Base-by-base conservation (phyloP, 352 stramenopile genomes). In the Phytopythium aichiense region DNA sequence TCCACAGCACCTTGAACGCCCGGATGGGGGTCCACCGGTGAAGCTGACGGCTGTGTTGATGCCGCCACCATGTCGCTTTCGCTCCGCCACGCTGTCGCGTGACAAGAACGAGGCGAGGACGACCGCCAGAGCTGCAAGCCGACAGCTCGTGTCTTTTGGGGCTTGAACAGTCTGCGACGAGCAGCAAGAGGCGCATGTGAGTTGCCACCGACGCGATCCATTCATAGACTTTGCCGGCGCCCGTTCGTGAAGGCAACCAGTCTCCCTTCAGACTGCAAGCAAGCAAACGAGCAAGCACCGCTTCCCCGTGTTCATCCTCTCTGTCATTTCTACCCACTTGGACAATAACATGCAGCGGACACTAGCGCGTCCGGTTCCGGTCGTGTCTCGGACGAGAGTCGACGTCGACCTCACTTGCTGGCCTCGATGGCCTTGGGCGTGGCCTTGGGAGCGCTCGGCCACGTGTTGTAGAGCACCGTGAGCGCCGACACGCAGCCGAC, bases 401-500 rank as follows among this genome's bases (percentile, higher is more conserved):
- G 1, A 16, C 6, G 9, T 15, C 2, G 46, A 8, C 12, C 35
- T 56, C 48, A 56, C 58, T 63, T 63, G 40, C 61, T 63, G 28
- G 28, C 31, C 48, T 74, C 70, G 11, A 61, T 68, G 23, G 71
- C 61, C 35, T 40, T 31, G 4, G 55, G 58, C 22, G 72, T 63
- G 38, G 55, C 50, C 60, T 73, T 80, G 1, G 72, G 65, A 25
- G 59, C 75, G 38, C 51, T 85, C 7, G 81, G 82, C 87, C 87
- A 95, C 66, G 76, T 76, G 63, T 92, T 94, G 77, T 92, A 93
- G 50, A 96, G 77, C 62, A 96, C 82, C 12, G 90, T 80, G 13
- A 87, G 72, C 43, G 87, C 87, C 16, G 87, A 96, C 40, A 96
- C 68, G 33, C 82, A 92, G 40, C 87, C 87, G 30, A 94, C 71